Base-by-base conservation (phyloP, 2,329 filamentous ascomycete genomes). In the Cephalotrichum gorgonifer region DNA sequence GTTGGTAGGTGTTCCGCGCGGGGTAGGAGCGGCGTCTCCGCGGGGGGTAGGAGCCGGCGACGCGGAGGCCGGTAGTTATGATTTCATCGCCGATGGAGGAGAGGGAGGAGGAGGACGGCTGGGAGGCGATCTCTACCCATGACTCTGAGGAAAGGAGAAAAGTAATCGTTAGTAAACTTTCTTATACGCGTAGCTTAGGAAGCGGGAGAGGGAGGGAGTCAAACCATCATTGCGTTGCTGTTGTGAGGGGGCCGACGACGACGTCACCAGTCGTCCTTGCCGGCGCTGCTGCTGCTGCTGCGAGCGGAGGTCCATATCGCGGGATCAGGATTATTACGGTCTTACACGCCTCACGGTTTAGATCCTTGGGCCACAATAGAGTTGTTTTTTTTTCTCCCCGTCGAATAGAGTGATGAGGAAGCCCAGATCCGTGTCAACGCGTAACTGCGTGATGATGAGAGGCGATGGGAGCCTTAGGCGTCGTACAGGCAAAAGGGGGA, bases 51-150 rank as follows among this genome's bases (percentile, higher is more conserved):
- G 46, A 48, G 57, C 77, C 76, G 54, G 86, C 83, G 47, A 96
- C 83, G 48, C 82, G 81, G 39, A 96, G 75, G 25, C 90, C 90
- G 5, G 88, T 93, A 2, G 88, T 95, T 55, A 95, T 85, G 56
- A 95, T 91, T 60, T 96, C 90, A 55, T 95, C 89, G 54, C 78
- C 79, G 61, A 85, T 81, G 48, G 81, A 95, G 20, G 90, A 95
- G 12, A 95, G 73, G 14, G 90, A 96, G 2, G 91, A 95, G 2
- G 91, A 95, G 0, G 91, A 96, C 7, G 91, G 89, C 58, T 93
- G 88, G 4, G 91, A 96, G 43, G 86, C 81, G 52, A 98, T 82
- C 64, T 98, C 91, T 57, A 97, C 81, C 93, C 93, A 98, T 8
- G 93, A 96, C 70, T 97, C 93, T 90, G 38, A 4, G 11, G 20